Conservation (phyloP, 495 filamentous ascomycete genomes). For the Lepraria neglecta region DNA sequence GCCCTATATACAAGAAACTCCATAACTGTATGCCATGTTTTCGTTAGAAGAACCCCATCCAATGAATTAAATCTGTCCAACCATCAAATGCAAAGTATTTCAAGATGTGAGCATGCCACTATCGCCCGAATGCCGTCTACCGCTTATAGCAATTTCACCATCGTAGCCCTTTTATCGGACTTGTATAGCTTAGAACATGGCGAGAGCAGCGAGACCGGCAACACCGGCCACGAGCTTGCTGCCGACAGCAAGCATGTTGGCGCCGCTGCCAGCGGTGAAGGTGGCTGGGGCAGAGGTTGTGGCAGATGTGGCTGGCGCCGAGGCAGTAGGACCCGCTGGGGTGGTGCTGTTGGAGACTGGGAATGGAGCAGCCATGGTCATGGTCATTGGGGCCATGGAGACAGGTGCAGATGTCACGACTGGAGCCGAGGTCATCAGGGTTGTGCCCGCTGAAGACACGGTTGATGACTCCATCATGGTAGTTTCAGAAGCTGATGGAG, state of each 20-base stretch:
- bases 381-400: background rate
- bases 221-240: constrained; percentile 6
- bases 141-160: background rate
- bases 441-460: background rate
- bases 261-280: constrained; percentile 8
- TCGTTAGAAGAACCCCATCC: background rate
- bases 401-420: background rate
- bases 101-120: background rate
- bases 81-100: background rate
- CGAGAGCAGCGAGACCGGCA: constrained; percentile 9
- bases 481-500: background rate
- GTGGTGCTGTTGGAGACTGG: background rate
- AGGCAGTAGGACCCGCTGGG: background rate
- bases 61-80: background rate
- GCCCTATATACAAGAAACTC: constrained; percentile 9
- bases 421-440: background rate
- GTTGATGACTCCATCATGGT: background rate
- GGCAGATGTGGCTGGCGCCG: background rate
- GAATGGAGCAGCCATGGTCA: constrained; percentile 2
- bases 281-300: constrained; percentile 2
- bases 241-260: constrained; percentile 3
- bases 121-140: background rate
- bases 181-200: background rate
- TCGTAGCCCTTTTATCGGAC: background rate
- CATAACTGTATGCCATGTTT: background rate